Evolutionary conservation across 176 grass and related monocot genomes (phyloP), one percentile per base, ranked within the genome.

Genomic region (Aegilops umbellulata): DNA sequence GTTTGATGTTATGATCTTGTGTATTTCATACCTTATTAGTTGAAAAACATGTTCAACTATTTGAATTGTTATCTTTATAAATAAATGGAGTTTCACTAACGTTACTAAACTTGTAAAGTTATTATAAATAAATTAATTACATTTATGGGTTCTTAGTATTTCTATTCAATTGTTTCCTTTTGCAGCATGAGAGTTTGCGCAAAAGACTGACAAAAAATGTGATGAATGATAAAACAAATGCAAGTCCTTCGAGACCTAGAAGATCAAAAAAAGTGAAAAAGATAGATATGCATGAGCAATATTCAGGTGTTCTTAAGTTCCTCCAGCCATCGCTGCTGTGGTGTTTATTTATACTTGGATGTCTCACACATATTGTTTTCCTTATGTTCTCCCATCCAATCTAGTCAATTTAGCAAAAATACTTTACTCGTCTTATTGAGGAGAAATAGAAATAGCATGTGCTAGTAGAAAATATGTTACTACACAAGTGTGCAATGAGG

Each of bases 151-250:
- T 27, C n/a, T 26, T 29, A 3, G 39, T 60, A 57, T 7, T 38
- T 13, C 26, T 67, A 49, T 73, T 49, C 65, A 16, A 74, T 36
- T 44, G 2, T 15, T 15, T 74, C 10, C 58, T 76, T 68, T 60
- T 5, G 13, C 25, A 83, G 72, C 80, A 88, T 49, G 72, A 78
- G 24, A 25, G 26, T 77, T 67, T 88, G 35, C 26, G 1, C 22
- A 88, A 23, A 17, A 60, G 72, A 10, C 20, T 88, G 7, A 1
- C 12, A 66, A n/a, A 42, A 10, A 68, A 31, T 47, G 2, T 2
- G 10, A 88, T 24, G 61, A 19, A 3, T 60, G 36, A 30, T 15
- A 20, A 32, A 22, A 31, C 2, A 6, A 20, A 8, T 39, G 60
- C 2, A 44, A 79, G 35, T 70, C 39, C 83, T 51, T 49, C 41